Conservation (phyloP, 129 eudicot genomes). For the Artemisia annua region DNA sequence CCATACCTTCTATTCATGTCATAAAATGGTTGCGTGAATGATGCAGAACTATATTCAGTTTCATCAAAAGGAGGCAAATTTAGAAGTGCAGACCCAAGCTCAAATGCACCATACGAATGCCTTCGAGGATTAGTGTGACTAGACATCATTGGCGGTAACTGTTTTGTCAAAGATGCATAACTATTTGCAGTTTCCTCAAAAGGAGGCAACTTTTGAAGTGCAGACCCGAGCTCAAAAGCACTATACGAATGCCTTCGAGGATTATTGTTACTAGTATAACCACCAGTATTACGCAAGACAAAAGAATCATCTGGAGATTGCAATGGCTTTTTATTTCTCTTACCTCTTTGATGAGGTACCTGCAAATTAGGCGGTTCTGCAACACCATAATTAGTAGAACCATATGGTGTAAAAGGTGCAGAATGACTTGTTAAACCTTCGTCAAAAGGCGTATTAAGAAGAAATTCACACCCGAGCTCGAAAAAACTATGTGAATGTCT, state of each 20-base stretch:
- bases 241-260: conserved; percentile 35
- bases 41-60: background rate
- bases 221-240: conserved; percentile 20
- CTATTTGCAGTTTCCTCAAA: background rate
- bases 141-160: background rate
- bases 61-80: conserved; percentile 19
- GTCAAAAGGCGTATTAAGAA: conserved; percentile 25
- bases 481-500: conserved; percentile 30
- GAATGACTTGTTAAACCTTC: conserved; percentile 21
- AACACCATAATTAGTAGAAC: conserved; percentile 8
- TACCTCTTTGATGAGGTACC: background rate
- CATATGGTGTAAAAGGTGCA: conserved; percentile 13
- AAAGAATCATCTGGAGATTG: conserved; percentile 20
- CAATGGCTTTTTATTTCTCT: conserved; percentile 2
- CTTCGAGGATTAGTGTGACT: conserved; percentile 21
- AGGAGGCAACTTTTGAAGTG: conserved; percentile 16
- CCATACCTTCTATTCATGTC: conserved; percentile 18
- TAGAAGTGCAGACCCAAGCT: conserved; percentile 7
- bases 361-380: conserved; percentile 18
- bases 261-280: background rate
- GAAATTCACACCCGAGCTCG: conserved; percentile 23
- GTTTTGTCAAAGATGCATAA: conserved; percentile 11
- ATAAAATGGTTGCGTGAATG: conserved; percentile 5
- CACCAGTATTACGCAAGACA: conserved; percentile 11
- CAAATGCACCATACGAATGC: conserved; percentile 29